Evolutionary conservation across 2,329 filamentous ascomycete species (phyloP).

Genomic region (Fusarium dlaminii): DNA sequence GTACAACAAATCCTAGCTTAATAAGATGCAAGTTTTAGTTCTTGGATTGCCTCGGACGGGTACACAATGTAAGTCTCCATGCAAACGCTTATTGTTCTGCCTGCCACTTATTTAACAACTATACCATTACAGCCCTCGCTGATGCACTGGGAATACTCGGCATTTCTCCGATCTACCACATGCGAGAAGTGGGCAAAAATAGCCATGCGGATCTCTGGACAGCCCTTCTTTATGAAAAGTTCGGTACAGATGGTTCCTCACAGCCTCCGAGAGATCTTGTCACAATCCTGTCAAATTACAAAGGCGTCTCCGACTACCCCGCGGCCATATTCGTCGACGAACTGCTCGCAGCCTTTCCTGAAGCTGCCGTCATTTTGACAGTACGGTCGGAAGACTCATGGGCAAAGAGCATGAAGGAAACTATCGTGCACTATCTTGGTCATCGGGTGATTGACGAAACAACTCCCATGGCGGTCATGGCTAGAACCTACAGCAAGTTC

Average conservation of each 20-base stretch:
- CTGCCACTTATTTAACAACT: neutral
- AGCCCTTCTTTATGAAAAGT: neutral
- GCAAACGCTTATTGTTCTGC: neutral
- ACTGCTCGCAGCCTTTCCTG: neutral
- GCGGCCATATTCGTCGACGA: neutral
- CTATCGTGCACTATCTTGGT: neutral
- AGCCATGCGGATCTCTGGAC: neutral
- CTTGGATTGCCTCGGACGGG: neutral
- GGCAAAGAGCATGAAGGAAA: neutral
- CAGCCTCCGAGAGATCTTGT: neutral
- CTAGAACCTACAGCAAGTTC: neutral
- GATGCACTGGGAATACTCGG: neutral
- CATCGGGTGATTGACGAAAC: neutral
- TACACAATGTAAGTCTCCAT: neutral
- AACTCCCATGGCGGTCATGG: neutral
- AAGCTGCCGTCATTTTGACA: neutral
- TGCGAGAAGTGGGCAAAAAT: neutral
- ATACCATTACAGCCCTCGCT: neutral
- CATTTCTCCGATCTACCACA: neutral
- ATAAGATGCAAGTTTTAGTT: neutral
- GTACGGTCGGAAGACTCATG: neutral
- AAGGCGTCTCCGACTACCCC: neutral
- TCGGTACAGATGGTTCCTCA: neutral
- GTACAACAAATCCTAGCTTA: accelerated
- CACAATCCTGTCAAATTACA: neutral